Conservation (phyloP, 2,329 filamentous ascomycete genomes). For the Colletotrichum theobromicola region DNA sequence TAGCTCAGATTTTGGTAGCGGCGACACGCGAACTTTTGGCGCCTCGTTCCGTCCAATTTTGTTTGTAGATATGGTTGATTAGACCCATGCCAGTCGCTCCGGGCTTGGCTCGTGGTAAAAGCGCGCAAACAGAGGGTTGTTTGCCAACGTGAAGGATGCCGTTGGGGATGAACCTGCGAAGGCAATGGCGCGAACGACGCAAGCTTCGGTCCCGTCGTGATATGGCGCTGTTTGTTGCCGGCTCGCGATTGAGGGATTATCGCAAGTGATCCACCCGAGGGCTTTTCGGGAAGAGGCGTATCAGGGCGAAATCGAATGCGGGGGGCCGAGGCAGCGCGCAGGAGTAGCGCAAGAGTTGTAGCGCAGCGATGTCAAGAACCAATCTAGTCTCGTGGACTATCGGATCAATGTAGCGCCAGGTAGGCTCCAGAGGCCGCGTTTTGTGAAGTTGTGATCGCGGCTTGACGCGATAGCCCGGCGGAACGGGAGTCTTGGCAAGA, state of each 20-base stretch:
- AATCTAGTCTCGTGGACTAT: neutral
- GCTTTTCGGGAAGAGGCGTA: neutral
- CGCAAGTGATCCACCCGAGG: neutral
- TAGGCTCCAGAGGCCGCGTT: neutral
- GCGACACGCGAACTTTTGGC: neutral
- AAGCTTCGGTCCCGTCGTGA: neutral
- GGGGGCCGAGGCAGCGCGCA: neutral
- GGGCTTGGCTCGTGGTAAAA: neutral
- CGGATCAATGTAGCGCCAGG: neutral
- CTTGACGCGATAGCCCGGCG: neutral
- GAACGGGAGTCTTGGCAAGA: neutral
- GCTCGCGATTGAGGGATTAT: neutral
- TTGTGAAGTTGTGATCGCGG: neutral
- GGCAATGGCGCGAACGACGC: neutral
- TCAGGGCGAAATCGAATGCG: neutral
- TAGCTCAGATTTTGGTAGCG: neutral
- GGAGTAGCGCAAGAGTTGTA: neutral
- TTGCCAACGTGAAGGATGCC: neutral
- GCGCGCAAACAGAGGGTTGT: neutral
- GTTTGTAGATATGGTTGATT: neutral
- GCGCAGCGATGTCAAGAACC: neutral
- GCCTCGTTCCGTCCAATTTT: neutral
- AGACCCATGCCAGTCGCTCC: neutral
- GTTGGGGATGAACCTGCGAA: neutral
- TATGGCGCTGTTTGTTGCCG: neutral